Evolutionary conservation across 139 green algal genomes (phyloP).

Genomic region (Limnomonas spitsbergensis): DNA sequence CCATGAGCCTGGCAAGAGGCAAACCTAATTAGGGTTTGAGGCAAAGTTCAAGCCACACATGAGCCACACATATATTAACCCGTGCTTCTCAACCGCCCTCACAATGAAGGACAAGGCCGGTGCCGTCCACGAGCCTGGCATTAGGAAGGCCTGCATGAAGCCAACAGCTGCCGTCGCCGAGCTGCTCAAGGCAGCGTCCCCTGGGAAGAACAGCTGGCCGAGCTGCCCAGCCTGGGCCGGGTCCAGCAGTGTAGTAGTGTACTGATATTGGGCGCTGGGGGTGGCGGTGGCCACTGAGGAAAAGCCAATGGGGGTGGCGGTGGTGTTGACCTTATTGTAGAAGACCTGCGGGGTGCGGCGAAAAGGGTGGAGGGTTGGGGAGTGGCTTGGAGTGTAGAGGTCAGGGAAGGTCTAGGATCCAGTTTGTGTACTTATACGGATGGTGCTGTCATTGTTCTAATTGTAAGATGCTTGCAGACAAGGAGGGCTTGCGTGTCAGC

Average conservation of each 20-base stretch:
- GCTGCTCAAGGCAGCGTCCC: not conserved
- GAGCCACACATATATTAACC: no score
- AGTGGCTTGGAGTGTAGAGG: no score
- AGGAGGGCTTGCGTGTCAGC: no score
- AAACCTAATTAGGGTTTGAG: no score
- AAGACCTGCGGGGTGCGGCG: not conserved
- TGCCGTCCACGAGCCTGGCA: no score
- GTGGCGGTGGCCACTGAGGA: not conserved
- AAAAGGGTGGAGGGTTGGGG: no score
- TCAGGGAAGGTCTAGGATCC: no score
- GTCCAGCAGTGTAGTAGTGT: not conserved
- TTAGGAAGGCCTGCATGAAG: not conserved
- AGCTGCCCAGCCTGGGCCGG: not conserved
- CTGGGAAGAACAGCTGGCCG: not conserved
- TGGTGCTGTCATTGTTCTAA: no score
- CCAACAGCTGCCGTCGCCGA: not conserved
- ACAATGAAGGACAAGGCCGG: no score
- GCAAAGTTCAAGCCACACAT: no score
- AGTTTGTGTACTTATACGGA: not conserved
- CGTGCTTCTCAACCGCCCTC: no score
- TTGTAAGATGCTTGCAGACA: no score
- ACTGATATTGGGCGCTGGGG: not conserved
- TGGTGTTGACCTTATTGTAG: conserved; percentile 4
- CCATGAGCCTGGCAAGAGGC: not conserved
- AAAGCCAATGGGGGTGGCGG: not conserved